Percentiles rank a stretch among this genome's conserved stretches.
Evolutionary conservation across 2,329 filamentous ascomycete species (phyloP).

Genomic region (Hortaea werneckii): DNA sequence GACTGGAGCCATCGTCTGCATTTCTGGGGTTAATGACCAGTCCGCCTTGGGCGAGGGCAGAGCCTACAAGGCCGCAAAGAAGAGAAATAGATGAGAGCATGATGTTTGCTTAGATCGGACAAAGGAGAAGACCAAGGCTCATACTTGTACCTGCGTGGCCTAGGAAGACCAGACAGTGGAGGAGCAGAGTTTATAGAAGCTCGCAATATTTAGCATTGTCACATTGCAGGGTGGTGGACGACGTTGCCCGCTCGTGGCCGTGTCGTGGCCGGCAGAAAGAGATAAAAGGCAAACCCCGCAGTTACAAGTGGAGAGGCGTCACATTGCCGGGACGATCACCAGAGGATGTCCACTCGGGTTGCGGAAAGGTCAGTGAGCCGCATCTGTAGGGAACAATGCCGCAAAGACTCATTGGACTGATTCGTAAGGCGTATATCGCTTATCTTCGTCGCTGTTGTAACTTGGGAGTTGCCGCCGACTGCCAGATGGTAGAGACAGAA

Average conservation of each 20-base stretch:
- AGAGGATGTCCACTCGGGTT: no score
- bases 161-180: background rate
- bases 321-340: background rate
- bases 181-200: background rate
- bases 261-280: background rate
- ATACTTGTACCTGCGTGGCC: background rate
- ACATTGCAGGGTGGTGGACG: background rate
- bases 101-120: background rate
- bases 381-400: no score
- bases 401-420: no score
- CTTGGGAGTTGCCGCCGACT: no score
- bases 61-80: conserved; percentile 8
- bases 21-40: conserved; percentile 23
- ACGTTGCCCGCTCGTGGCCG: background rate
- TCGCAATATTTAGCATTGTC: background rate
- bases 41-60: conserved; percentile 14
- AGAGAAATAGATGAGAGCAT: background rate
- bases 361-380: no score
- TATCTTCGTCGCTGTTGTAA: no score
- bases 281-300: background rate
- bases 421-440: no score
- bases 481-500: no score
- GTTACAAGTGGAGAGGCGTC: background rate
- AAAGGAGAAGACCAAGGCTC: background rate
- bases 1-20: conserved; percentile 10